Evolutionary conservation across 2,329 filamentous ascomycete genomes (phyloP).

Genomic region (Fusarium citri): DNA sequence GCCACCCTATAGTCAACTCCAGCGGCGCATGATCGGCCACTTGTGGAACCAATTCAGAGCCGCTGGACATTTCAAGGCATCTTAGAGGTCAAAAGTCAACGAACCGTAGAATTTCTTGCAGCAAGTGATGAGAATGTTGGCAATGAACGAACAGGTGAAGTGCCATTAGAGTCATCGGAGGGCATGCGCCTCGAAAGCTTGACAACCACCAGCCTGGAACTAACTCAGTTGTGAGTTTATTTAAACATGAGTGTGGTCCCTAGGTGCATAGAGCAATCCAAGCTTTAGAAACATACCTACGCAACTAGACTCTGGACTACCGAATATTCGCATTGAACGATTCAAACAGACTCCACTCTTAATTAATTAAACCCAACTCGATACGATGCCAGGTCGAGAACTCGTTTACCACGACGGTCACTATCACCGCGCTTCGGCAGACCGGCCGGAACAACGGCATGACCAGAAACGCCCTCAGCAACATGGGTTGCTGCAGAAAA

Average conservation of each 20-base stretch:
- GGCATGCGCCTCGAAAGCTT: conserved; percentile 14
- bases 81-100: conserved; percentile 19
- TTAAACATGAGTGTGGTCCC: conserved; percentile 13
- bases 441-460: conserved; percentile 28
- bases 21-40: conserved; percentile 41
- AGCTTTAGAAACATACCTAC: not conserved
- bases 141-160: conserved; percentile 13
- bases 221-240: conserved; percentile 6
- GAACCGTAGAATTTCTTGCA: conserved; percentile 7
- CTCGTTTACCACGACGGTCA: conserved; percentile 50
- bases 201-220: conserved; percentile 8
- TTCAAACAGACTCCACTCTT: conserved; percentile 7
- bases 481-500: conserved; percentile 48
- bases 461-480: conserved; percentile 19
- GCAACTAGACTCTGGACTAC: not conserved
- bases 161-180: conserved; percentile 24
- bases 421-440: conserved; percentile 40
- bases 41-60: conserved; percentile 26
- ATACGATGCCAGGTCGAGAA: conserved; percentile 37
- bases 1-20: conserved; percentile 35
- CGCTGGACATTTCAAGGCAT: conserved; percentile 4
- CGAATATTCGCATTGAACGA: not conserved
- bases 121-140: conserved; percentile 18
- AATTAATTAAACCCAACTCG: conserved; percentile 13
- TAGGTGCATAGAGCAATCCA: not conserved